Percentiles rank a stretch among this genome's conserved stretches.
phyloP scores from a whole-genome alignment of 202 grass and related monocot genomes.

The Brachypodium distachyon region DNA sequence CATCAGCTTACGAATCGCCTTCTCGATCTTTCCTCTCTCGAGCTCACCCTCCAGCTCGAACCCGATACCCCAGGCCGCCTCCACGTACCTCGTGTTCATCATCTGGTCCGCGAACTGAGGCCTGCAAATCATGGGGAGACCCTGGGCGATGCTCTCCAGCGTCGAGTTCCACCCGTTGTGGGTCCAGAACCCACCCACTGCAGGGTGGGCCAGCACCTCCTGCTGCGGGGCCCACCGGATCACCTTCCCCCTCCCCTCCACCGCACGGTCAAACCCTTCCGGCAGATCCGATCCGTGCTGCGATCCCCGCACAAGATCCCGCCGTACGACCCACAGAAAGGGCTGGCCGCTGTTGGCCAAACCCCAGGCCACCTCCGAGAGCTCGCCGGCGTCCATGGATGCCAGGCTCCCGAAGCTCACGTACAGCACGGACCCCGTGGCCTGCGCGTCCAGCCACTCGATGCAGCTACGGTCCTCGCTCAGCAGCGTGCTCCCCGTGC shows the following conservation, averaged over 20 bases:
- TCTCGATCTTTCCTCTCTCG: not conserved
- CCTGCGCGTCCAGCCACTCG: slow-evolving; percentile 20
- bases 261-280: not conserved
- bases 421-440: not conserved
- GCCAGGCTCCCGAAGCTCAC: slow-evolving; percentile 27
- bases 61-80: slow-evolving; percentile 8
- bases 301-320: not conserved
- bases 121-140: slow-evolving; percentile 32
- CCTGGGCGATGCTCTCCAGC: slow-evolving; percentile 18
- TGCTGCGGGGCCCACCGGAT: slow-evolving; percentile 32
- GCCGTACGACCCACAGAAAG: slow-evolving; percentile 37
- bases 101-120: slow-evolving; percentile 29
- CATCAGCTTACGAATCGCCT: slow-evolving; percentile 11
- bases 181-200: slow-evolving; percentile 25
- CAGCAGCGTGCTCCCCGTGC: not conserved
- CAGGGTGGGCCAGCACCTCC: slow-evolving; percentile 32
- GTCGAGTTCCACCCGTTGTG: slow-evolving; percentile 46
- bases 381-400: not conserved
- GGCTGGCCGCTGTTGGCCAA: slow-evolving; percentile 10
- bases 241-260: not conserved
- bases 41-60: not conserved
- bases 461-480: slow-evolving; percentile 13
- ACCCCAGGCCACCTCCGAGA: not conserved
- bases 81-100: slow-evolving; percentile 25
- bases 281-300: not conserved